Conservation (phyloP, 2,329 filamentous ascomycete species). For the Aureobasidium sp. region DNA sequence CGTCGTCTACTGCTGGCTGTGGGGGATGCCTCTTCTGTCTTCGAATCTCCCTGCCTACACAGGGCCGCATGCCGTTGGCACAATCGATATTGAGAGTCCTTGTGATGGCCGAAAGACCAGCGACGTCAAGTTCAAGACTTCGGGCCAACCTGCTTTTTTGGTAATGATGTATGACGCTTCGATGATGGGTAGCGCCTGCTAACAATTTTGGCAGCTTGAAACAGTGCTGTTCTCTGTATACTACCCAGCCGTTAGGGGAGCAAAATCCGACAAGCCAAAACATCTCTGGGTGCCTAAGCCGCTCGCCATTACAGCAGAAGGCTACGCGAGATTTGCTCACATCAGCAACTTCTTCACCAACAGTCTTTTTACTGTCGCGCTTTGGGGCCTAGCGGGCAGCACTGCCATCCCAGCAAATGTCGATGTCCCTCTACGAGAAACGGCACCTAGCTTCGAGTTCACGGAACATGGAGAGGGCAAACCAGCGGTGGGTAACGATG, state of each 20-base stretch:
- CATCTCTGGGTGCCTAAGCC: slow-evolving; percentile 40
- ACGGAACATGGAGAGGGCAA: slow-evolving; percentile 16
- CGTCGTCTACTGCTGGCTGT: slow-evolving; percentile 31
- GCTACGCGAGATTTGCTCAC: slow-evolving; percentile 37
- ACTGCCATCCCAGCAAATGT: slow-evolving; percentile 38
- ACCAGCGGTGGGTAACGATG: slow-evolving; percentile 23
- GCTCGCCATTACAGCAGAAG: slow-evolving; percentile 36
- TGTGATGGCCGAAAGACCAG: slow-evolving; percentile 30
- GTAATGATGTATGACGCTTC: slow-evolving; percentile 4
- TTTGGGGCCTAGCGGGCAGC: slow-evolving; percentile 37
- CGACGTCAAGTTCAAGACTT: slow-evolving; percentile 33
- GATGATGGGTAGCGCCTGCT: background rate
- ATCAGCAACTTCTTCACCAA: slow-evolving; percentile 32
- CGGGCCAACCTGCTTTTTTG: slow-evolving; percentile 35
- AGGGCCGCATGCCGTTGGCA: slow-evolving; percentile 37
- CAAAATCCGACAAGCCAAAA: slow-evolving; percentile 21
- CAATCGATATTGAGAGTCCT: slow-evolving; percentile 37
- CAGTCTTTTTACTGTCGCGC: slow-evolving; percentile 32
- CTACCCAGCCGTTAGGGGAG: slow-evolving; percentile 34
- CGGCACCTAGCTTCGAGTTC: slow-evolving; percentile 15
- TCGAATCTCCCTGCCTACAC: slow-evolving; percentile 36
- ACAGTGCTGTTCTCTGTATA: slow-evolving; percentile 41
- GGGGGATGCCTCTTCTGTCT: slow-evolving; percentile 36
- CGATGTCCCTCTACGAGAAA: slow-evolving; percentile 35
- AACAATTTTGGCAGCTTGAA: slow-evolving; percentile 24